Percentiles rank a stretch among this genome's conserved stretches.
Conservation (phyloP, 163 green algal genomes). For the Botryococcus braunii region DNA sequence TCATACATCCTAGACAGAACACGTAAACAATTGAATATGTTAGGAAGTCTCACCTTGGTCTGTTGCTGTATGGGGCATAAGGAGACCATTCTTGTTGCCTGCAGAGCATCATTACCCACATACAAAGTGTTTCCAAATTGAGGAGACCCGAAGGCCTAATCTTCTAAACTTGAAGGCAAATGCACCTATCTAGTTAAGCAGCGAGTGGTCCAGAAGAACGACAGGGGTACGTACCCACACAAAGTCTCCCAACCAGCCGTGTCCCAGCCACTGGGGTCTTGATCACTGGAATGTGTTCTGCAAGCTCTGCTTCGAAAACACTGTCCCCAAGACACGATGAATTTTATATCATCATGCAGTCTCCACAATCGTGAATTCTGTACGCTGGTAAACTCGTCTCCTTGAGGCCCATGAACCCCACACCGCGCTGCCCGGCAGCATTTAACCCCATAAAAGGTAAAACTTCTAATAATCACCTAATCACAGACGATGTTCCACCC, state of each 20-base stretch:
- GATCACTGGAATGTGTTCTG: constrained; percentile 94
- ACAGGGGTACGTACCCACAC: constrained; percentile 48
- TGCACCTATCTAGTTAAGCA: background rate
- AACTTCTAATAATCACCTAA: background rate
- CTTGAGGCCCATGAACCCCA: no score
- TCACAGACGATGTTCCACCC: no score
- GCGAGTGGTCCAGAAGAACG: background rate
- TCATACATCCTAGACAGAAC: background rate
- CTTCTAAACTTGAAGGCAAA: background rate
- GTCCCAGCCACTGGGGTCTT: constrained; percentile 90
- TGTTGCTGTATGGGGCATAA: constrained; percentile 89
- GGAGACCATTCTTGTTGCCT: constrained; percentile 95
- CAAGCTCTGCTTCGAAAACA: constrained; percentile 94
- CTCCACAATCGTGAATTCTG: background rate
- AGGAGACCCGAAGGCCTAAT: background rate
- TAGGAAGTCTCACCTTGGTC: constrained; percentile 74
- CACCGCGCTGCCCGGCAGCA: background rate
- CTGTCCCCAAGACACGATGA: constrained; percentile 29
- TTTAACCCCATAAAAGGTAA: background rate
- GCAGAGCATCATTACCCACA: background rate
- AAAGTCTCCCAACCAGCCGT: constrained; percentile 85
- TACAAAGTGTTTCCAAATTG: background rate
- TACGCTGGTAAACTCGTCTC: no score
- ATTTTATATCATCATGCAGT: background rate
- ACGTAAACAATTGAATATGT: background rate